Evolutionary conservation across 163 green algal species (phyloP).

Genomic region (Trebouxiophyceae sp.): DNA sequence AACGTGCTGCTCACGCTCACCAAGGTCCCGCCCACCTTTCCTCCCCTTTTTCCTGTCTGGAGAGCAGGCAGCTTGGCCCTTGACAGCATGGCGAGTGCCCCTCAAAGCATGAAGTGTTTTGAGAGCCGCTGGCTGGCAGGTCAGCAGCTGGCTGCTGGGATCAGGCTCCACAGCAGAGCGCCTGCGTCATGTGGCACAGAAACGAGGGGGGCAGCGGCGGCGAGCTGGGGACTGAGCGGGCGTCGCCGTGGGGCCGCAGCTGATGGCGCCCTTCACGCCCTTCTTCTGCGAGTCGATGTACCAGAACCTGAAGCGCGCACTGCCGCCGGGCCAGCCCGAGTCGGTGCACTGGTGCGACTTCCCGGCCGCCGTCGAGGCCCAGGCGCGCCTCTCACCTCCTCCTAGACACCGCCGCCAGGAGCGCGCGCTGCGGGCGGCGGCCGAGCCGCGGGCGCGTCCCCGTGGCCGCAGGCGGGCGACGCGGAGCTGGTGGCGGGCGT

Average conservation of each 20-base stretch:
- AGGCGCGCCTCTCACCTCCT: neutral
- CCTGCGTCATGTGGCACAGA: too few relatives aligned
- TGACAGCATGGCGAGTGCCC: too few relatives aligned
- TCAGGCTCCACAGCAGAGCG: too few relatives aligned
- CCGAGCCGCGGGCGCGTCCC: constrained; percentile 2
- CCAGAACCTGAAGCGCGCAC: constrained; percentile 76
- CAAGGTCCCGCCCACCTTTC: constrained; percentile 33
- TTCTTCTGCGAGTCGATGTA: constrained; percentile 99
- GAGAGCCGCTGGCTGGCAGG: too few relatives aligned
- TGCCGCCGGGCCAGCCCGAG: constrained; percentile 46
- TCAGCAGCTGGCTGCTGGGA: too few relatives aligned
- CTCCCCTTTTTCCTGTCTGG: too few relatives aligned
- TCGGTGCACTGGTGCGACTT: constrained; percentile 91
- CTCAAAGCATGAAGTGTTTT: too few relatives aligned
- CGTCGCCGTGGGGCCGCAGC: too few relatives aligned
- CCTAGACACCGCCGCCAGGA: neutral
- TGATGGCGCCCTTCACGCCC: constrained; percentile 97
- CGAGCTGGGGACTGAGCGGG: too few relatives aligned
- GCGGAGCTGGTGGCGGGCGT: constrained; percentile 74
- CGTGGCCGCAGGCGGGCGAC: constrained; percentile 40
- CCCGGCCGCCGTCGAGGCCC: constrained; percentile 26
- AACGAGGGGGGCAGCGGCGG: too few relatives aligned
- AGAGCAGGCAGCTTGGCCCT: too few relatives aligned
- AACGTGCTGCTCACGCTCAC: constrained; percentile 82
- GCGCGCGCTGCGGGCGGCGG: constrained; percentile 41